phyloP scores from a whole-genome alignment of 371 early-diverging fungal species.

The Conidiobolus incongruus region DNA sequence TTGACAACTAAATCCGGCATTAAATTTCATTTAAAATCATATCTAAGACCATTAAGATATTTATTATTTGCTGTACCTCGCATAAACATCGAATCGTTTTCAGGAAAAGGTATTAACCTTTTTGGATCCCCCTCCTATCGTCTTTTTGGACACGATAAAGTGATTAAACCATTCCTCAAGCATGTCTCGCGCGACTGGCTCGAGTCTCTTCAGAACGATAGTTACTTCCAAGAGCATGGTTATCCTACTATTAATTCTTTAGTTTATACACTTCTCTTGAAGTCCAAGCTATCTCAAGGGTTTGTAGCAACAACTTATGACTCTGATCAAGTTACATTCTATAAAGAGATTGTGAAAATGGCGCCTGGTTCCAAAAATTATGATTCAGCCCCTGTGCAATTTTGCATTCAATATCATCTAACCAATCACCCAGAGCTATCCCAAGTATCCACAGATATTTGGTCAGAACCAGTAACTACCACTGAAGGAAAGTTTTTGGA shows the following conservation, averaged over 20 bases:
- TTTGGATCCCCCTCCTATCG: neutral
- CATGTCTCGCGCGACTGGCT: constrained; percentile 42
- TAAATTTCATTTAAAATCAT: neutral
- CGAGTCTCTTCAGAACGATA: constrained; percentile 19
- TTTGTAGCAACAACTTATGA: constrained; percentile 25
- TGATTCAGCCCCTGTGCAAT: constrained; percentile 6
- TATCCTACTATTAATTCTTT: constrained; percentile 33
- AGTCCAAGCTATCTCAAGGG: constrained; percentile 29
- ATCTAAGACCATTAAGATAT: neutral
- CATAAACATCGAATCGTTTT: neutral
- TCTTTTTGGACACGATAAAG: constrained; percentile 5
- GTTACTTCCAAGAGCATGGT: constrained; percentile 12
- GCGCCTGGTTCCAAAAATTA: constrained; percentile 2
- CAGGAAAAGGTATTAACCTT: neutral
- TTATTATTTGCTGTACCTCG: neutral
- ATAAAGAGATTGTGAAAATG: constrained; percentile 21
- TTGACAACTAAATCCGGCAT: neutral
- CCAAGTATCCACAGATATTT: constrained; percentile 36
- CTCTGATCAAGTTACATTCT: constrained; percentile 26
- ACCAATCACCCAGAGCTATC: constrained; percentile 22
- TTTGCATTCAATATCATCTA: constrained; percentile 35
- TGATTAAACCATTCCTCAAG: constrained; percentile 28
- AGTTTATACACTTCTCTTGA: constrained; percentile 33
- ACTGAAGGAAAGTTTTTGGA: constrained; percentile 5
- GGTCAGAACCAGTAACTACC: constrained; percentile 39